Percentiles rank a stretch among this genome's conserved stretches.
These are phyloP conservation scores for Erythrophleum fordii DNA, from an alignment of 306 rosid genomes.

Conservation along the genomic window DNA sequence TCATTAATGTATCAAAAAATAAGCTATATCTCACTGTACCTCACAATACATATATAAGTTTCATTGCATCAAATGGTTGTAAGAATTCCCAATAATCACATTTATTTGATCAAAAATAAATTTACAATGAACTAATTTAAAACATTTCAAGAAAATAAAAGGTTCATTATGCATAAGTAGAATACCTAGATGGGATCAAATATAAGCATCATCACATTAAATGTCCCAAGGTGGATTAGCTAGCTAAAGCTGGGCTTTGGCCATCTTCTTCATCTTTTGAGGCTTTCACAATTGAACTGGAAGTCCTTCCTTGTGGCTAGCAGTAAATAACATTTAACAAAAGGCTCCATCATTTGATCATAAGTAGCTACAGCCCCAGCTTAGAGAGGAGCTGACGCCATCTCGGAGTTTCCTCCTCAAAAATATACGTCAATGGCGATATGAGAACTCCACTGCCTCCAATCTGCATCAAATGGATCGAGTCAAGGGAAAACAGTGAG, in stretches of 20 bases:
- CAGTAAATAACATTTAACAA: neutral
- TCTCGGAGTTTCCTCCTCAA: constrained; percentile 97
- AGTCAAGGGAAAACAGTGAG: constrained; percentile 30
- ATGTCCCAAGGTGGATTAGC: neutral
- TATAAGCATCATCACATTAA: neutral
- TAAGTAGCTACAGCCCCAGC: constrained; percentile 61
- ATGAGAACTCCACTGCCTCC: constrained; percentile 99
- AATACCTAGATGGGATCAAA: neutral
- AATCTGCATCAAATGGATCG: constrained; percentile 57
- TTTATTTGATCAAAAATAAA: neutral
- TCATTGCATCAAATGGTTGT: neutral
- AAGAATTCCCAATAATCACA: neutral
- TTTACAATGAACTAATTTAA: neutral
- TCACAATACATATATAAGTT: neutral
- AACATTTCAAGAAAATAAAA: neutral
- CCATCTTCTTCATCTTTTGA: neutral
- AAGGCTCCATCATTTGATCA: constrained; percentile 18
- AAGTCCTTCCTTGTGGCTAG: constrained; percentile 21
- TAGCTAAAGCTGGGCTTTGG: constrained; percentile 6
- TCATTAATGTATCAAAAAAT: too few relatives aligned
- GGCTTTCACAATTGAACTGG: neutral
- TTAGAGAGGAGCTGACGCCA: constrained; percentile 77
- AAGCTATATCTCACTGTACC: too few relatives aligned
- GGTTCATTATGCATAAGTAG: neutral
- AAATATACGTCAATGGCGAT: constrained; percentile 94